A percentile compares a stretch with the other conserved stretches of the same genome.
Evolutionary conservation across 208 protist species (phyloP).

Genomic region (Leishmania mexicana): DNA sequence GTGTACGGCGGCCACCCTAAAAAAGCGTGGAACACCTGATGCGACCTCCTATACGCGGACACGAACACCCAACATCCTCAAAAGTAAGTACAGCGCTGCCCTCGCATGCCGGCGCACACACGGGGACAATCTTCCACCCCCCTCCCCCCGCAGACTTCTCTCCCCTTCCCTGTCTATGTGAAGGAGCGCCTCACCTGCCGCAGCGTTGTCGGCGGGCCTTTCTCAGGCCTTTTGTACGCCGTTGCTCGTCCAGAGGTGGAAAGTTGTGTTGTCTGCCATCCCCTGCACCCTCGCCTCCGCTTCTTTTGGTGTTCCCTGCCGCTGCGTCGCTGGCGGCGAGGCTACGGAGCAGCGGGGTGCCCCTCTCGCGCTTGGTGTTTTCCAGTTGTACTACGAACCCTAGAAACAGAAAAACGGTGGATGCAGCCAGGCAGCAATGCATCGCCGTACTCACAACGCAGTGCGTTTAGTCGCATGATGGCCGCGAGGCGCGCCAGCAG

Average conservation of each 20-base stretch:
- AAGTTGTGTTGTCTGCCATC: neutral
- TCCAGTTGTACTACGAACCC: neutral
- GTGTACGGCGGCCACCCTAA: neutral
- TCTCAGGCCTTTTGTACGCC: neutral
- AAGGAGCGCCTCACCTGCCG: neutral
- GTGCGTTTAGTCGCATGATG: slow-evolving; percentile 21
- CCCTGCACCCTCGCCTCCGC: neutral
- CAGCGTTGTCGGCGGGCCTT: neutral
- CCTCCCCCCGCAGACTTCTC: neutral
- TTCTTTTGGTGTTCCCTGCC: neutral
- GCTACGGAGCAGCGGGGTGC: neutral
- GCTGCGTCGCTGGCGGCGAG: neutral
- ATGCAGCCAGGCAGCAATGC: slow-evolving; percentile 1
- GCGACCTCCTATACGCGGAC: neutral
- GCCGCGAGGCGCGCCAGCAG: slow-evolving; percentile 8
- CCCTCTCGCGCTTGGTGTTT: neutral
- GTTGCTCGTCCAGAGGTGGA: neutral
- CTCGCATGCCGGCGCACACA: neutral
- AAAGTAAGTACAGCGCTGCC: neutral
- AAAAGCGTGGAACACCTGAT: neutral
- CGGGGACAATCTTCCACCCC: neutral
- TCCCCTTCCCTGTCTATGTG: neutral
- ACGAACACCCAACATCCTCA: neutral
- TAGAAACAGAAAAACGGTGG: neutral
- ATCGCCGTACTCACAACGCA: slow-evolving; percentile 2